Evolutionary conservation across 2,329 filamentous ascomycete species (phyloP).

Genomic region (Dryadomyces quercivorus): DNA sequence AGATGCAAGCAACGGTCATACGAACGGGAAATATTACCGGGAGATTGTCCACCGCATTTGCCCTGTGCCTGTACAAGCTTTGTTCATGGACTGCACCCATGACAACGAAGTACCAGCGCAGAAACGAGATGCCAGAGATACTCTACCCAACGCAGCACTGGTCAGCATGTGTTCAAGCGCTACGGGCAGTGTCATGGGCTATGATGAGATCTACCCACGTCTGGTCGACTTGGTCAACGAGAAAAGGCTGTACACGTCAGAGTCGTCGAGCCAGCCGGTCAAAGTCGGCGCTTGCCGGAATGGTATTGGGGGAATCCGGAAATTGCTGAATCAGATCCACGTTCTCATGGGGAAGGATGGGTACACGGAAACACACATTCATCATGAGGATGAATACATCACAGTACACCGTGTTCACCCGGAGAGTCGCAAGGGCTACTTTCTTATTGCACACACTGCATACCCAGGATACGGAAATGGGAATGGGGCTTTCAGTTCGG

Average conservation of each 20-base stretch:
- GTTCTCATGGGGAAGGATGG: conserved; percentile 90
- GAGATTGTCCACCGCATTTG: conserved; percentile 73
- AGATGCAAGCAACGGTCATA: conserved; percentile 5
- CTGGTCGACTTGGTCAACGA: conserved; percentile 90
- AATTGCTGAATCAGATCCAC: conserved; percentile 88
- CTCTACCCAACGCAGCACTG: conserved; percentile 82
- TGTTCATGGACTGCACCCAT: conserved; percentile 99
- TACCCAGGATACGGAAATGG: conserved; percentile 83
- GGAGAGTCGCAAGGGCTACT: conserved; percentile 83
- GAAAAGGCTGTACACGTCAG: conserved; percentile 68
- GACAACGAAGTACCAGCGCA: conserved; percentile 96
- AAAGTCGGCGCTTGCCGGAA: conserved; percentile 59
- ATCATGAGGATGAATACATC: conserved; percentile 92
- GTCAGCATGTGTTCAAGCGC: conserved; percentile 94
- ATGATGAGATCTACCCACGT: conserved; percentile 90
- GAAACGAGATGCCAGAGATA: conserved; percentile 88
- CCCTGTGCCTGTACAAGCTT: conserved; percentile 76
- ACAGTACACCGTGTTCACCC: conserved; percentile 94
- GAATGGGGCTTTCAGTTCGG: conserved; percentile 67
- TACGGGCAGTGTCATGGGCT: conserved; percentile 93
- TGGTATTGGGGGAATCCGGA: conserved; percentile 84
- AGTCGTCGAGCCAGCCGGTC: conserved; percentile 45
- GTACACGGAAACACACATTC: conserved; percentile 91
- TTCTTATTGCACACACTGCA: conserved; percentile 90
- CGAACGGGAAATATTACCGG: conserved; percentile 27